Conservation (phyloP, 352 stramenopile genomes). For the Phytopythium chamaehyphon region DNA sequence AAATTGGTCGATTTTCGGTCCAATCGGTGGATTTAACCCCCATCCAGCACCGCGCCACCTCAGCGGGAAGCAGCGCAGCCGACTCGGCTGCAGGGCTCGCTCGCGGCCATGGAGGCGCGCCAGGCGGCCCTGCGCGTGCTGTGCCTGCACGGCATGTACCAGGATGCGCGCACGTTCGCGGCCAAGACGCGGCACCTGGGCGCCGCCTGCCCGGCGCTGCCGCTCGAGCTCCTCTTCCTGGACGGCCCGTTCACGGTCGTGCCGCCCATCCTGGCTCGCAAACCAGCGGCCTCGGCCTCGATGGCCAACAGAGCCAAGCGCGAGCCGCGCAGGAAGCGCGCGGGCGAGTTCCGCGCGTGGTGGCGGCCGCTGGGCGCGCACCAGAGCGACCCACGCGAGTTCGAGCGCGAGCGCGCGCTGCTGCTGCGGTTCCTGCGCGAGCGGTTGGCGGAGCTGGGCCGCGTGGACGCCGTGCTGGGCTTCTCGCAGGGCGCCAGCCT, state of each 20-base stretch:
- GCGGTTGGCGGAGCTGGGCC: constrained; percentile 50
- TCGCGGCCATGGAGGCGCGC: constrained; percentile 8
- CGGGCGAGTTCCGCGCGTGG: constrained; percentile 69
- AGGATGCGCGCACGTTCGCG: constrained; percentile 62
- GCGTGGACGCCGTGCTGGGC: constrained; percentile 74
- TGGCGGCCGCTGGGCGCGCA: constrained; percentile 57
- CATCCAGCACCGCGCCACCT: no score
- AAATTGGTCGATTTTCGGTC: no score
- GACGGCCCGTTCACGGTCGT: constrained; percentile 71
- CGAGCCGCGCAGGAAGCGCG: constrained; percentile 29
- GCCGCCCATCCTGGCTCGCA: constrained; percentile 56
- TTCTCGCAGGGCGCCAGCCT: constrained; percentile 82
- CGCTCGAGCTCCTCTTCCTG: constrained; percentile 67
- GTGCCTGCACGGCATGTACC: constrained; percentile 86
- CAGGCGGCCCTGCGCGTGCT: constrained; percentile 57
- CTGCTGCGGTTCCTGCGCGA: constrained; percentile 54
- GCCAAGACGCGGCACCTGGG: constrained; percentile 66
- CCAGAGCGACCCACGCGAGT: constrained; percentile 34
- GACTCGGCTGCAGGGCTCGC: not conserved
- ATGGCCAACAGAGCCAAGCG: constrained; percentile 1
- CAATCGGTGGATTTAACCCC: no score
- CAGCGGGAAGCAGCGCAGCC: constrained; percentile 8
- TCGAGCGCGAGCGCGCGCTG: constrained; percentile 49
- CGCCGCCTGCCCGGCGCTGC: constrained; percentile 12
- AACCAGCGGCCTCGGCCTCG: constrained; percentile 13